A percentile compares a stretch with the other conserved stretches of the same genome.
phyloP scores from a whole-genome alignment of 164 flowering plant species.

The Magnolia sinica region DNA sequence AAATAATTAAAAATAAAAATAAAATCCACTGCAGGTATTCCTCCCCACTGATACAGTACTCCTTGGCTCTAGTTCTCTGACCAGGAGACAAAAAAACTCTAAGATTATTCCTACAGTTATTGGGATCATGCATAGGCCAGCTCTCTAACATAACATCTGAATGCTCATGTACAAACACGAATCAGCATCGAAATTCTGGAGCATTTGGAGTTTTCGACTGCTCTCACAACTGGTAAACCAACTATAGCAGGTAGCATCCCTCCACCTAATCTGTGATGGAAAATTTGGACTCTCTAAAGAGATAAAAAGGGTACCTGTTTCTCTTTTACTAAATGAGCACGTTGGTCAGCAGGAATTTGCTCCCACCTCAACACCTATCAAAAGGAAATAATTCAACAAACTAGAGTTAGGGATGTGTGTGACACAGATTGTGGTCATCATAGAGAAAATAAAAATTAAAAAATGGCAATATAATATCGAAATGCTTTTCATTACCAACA shows the following conservation, averaged over 20 bases:
- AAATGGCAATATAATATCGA: background rate
- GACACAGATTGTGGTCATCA: too few species aligned
- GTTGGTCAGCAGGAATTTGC: slow-evolving; percentile 78
- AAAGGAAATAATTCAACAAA: slow-evolving; percentile 8
- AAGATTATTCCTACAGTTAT: too few species aligned
- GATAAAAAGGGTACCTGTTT: slow-evolving; percentile 48
- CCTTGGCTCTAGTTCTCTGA: too few species aligned
- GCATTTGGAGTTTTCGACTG: background rate
- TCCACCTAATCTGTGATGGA: background rate
- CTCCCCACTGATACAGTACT: too few species aligned
- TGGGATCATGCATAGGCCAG: too few species aligned
- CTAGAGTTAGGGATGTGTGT: background rate
- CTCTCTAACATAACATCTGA: too few species aligned
- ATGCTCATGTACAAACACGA: too few species aligned
- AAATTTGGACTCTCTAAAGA: background rate
- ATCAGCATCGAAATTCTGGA: background rate
- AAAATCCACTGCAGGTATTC: too few species aligned
- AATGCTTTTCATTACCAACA: background rate
- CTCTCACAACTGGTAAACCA: background rate
- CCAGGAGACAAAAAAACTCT: too few species aligned
- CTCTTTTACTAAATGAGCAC: slow-evolving; percentile 78
- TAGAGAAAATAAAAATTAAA: background rate
- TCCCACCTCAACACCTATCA: slow-evolving; percentile 75
- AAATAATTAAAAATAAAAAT: too few species aligned
- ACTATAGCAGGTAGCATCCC: background rate